phyloP scores from a whole-genome alignment of 495 filamentous ascomycete species.

The Trichocladium uniseriatum region DNA sequence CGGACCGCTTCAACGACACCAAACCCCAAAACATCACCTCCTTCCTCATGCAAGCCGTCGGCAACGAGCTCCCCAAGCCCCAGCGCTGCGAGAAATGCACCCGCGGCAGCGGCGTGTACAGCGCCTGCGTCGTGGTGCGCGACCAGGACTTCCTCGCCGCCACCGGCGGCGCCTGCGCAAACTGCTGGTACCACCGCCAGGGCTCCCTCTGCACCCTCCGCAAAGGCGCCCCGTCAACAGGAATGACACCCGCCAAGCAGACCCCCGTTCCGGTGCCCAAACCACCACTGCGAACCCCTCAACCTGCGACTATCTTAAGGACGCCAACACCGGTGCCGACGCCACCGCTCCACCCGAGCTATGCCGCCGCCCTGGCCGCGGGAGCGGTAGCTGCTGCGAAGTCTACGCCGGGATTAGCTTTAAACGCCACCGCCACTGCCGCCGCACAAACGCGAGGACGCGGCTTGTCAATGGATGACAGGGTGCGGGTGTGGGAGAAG shows the following conservation, averaged over 20 bases:
- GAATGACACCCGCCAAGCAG: not conserved
- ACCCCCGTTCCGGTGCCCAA: not conserved
- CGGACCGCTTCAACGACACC: not conserved
- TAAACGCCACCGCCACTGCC: not conserved
- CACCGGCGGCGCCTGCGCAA: conserved; percentile 15
- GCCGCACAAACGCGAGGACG: too few relatives aligned
- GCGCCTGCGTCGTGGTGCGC: conserved; percentile 9
- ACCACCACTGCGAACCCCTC: not conserved
- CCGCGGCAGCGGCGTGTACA: not conserved
- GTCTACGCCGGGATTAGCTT: too few relatives aligned
- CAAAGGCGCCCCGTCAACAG: not conserved
- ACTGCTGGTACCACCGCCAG: conserved; percentile 18
- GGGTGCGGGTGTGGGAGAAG: conserved; percentile 10
- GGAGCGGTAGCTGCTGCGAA: not conserved
- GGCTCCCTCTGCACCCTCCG: conserved; percentile 15
- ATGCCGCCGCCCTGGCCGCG: not conserved
- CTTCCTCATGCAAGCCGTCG: conserved; percentile 17
- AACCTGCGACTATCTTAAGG: too few relatives aligned
- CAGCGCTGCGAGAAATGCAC: conserved; percentile 10
- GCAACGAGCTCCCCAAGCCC: not conserved
- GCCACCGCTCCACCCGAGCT: not conserved
- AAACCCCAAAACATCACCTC: conserved; percentile 12
- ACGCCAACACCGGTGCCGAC: not conserved
- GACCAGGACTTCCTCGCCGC: not conserved
- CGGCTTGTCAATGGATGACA: not conserved